A percentile compares a stretch with the other conserved stretches of the same genome.
These are phyloP conservation scores for Coemansia sp. DNA, from an alignment of 192 early-diverging fungal genomes.

Conservation along the genomic window DNA sequence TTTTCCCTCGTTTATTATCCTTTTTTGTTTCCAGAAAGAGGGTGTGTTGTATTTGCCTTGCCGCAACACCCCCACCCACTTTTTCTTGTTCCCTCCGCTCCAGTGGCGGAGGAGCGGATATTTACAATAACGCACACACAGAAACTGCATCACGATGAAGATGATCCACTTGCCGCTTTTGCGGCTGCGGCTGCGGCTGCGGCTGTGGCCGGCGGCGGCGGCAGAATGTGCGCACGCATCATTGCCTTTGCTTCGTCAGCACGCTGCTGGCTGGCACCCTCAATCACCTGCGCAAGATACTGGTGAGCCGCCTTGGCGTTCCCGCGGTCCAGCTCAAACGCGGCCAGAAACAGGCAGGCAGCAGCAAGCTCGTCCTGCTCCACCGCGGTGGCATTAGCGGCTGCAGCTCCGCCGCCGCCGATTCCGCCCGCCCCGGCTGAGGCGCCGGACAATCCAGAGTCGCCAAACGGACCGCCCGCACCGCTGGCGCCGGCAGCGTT, in stretches of 20 bases:
- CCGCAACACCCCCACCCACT: too few relatives aligned
- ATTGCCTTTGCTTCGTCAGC: conserved; percentile 46
- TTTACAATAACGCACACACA: background rate
- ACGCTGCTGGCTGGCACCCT: conserved; percentile 31
- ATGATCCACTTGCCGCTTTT: too few relatives aligned
- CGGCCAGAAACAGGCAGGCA: conserved; percentile 47
- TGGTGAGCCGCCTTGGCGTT: conserved; percentile 23
- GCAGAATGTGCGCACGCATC: conserved; percentile 28
- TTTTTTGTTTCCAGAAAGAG: background rate
- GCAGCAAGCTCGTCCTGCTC: conserved; percentile 46
- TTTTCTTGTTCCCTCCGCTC: too few relatives aligned
- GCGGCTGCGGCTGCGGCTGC: too few relatives aligned
- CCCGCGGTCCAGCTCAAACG: conserved; percentile 41
- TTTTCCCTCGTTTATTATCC: background rate
- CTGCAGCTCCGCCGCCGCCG: too few relatives aligned
- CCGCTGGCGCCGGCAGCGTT: background rate
- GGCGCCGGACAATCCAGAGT: background rate
- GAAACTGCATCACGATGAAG: too few relatives aligned
- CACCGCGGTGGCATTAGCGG: background rate
- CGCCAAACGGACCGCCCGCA: conserved; percentile 1
- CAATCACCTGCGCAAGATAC: conserved; percentile 47
- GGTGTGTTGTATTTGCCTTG: too few relatives aligned
- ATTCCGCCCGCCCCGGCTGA: too few relatives aligned
- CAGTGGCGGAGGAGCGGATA: background rate
- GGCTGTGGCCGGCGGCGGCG: too few relatives aligned